Base-by-base conservation (phyloP, 306 rosid genomes). In the Fragaria nilgerrensis region DNA sequence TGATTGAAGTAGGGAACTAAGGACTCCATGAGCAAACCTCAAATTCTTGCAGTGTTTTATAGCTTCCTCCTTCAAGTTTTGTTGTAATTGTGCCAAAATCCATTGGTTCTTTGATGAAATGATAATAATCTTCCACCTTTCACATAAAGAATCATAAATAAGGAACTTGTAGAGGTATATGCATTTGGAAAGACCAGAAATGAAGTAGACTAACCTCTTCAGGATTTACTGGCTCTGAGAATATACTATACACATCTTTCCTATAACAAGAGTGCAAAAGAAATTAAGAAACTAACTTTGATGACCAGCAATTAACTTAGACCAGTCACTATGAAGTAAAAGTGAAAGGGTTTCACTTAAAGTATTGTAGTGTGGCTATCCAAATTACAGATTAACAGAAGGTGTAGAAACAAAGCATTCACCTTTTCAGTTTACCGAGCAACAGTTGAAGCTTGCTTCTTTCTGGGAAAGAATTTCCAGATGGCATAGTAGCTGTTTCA, bases 61-160 rank as follows among this genome's bases (percentile, higher is more conserved):
- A 81, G 75, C 45, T 72, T 70, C 78, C 81, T 70, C 32, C 64
- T 32, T 65, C 14, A 62, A 81, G 81, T 53, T 77, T 81, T 55
- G 5, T 63, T 52, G 75, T 39, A 44, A 81, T 65, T 10, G 70
- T 76, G 3, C 78, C 56, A 5, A 81, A 72, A 65, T 81, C 84
- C 81, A 81, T 81, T 43, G 81, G 81, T 52, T 81, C 69, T 65
- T 81, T 22, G 52, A 81, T 71, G 75, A 58, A 16, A n/a, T 81
- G 78, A 72, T 76, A 70, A 68, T 81, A 81, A 25, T 55, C 53
- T 11, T 76, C 19, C 2, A 81, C 75, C 84, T 81, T 70, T 76
- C 68, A 29, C 52, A 76, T 44, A 29, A 25, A 62, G 47, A 53
- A 44, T 39, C 20, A 71, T 22, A 71, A 58, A 17, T 43, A 29